Conservation (phyloP, 2,329 filamentous ascomycete species). For the Fusarium papillatum region DNA sequence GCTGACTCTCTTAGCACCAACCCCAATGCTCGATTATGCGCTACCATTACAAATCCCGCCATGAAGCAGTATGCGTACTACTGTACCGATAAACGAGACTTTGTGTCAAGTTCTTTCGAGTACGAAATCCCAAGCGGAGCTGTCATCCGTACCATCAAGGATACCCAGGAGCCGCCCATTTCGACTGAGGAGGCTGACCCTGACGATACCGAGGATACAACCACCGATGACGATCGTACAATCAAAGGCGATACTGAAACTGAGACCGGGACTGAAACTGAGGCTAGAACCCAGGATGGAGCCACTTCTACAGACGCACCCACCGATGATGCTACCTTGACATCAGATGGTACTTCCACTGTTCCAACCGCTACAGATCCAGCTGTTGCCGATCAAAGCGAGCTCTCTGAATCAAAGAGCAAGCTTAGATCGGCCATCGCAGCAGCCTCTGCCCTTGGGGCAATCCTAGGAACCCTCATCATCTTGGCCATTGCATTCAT, state of each 20-base stretch:
- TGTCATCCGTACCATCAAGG: background rate
- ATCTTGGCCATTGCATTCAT: background rate
- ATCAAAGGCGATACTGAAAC: background rate
- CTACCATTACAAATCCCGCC: background rate
- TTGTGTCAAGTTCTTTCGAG: background rate
- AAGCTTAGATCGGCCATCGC: background rate
- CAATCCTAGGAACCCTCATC: background rate
- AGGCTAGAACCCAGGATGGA: background rate
- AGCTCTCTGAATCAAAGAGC: background rate
- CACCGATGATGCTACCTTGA: background rate
- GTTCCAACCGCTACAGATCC: background rate
- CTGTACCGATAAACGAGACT: background rate
- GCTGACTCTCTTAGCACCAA: conserved; percentile 1
- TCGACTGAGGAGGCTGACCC: background rate
- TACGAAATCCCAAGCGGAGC: background rate
- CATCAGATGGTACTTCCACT: background rate
- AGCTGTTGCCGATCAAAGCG: background rate
- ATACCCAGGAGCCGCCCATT: background rate
- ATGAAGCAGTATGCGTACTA: conserved; percentile 8
- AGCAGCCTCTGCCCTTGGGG: background rate
- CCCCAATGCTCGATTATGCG: background rate
- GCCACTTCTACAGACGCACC: background rate
- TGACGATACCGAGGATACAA: background rate
- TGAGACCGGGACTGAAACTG: background rate
- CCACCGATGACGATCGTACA: background rate